Percentiles rank a stretch among this genome's conserved stretches.
phyloP scores from a whole-genome alignment of 805 yeast genomes.

The Candida pseudofarinosa region DNA sequence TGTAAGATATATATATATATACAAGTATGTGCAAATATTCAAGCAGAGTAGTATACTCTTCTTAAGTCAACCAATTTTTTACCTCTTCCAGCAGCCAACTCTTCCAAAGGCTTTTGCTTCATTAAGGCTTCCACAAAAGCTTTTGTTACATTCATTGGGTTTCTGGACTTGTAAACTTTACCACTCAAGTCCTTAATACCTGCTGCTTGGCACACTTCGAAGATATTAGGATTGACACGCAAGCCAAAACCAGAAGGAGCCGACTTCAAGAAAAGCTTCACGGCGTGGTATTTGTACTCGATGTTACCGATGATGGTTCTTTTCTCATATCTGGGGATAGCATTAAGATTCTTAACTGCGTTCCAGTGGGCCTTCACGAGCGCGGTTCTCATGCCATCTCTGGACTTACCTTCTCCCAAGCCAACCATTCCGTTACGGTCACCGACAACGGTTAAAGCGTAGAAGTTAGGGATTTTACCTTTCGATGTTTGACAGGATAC shows the following conservation, averaged over 20 bases:
- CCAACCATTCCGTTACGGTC: slow-evolving; percentile 93
- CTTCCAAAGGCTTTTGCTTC: slow-evolving; percentile 78
- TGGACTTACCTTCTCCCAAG: slow-evolving; percentile 89
- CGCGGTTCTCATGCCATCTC: slow-evolving; percentile 71
- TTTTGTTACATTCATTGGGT: slow-evolving; percentile 90
- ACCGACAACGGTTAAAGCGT: slow-evolving; percentile 85
- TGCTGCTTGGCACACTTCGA: slow-evolving; percentile 86
- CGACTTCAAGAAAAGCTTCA: slow-evolving; percentile 72
- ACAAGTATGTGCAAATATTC: slow-evolving; percentile 6
- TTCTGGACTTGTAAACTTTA: slow-evolving; percentile 87
- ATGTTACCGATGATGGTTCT: slow-evolving; percentile 87
- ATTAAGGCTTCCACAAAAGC: slow-evolving; percentile 82
- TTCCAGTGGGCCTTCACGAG: slow-evolving; percentile 85
- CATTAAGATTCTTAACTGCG: slow-evolving; percentile 79
- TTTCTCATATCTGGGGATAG: slow-evolving; percentile 83
- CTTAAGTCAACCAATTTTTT: slow-evolving; percentile 92
- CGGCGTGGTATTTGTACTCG: slow-evolving; percentile 82
- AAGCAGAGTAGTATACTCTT: slow-evolving; percentile 73
- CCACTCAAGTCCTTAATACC: slow-evolving; percentile 94
- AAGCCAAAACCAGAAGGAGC: slow-evolving; percentile 94
- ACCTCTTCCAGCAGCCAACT: slow-evolving; percentile 87
- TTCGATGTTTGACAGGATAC: slow-evolving; percentile 90
- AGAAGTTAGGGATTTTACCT: slow-evolving; percentile 82
- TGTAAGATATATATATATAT: slow-evolving; percentile 1
- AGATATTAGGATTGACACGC: slow-evolving; percentile 84